Conservation (phyloP, 116 monocot species). For the Posidonia oceanica region DNA sequence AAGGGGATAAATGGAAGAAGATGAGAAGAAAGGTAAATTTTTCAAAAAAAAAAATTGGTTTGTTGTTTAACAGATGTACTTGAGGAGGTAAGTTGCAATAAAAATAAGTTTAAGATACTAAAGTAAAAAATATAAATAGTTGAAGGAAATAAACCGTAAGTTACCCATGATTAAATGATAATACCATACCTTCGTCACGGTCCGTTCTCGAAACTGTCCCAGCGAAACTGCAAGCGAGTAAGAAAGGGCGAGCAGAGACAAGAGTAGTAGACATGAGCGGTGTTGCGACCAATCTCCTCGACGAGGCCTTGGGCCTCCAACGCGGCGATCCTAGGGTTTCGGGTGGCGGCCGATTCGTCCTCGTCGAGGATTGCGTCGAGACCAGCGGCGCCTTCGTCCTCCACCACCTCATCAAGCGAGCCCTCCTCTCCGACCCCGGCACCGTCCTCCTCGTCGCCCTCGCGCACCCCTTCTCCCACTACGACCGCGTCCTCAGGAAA, state of each 20-base stretch:
- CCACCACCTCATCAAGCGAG: slow-evolving; percentile 80
- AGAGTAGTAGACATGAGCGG: slow-evolving; percentile 5
- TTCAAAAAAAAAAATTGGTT: too few relatives aligned
- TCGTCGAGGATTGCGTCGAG: slow-evolving; percentile 87
- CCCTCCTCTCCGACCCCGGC: slow-evolving; percentile 22
- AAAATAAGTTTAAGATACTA: too few relatives aligned
- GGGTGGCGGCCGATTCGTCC: slow-evolving; percentile 27
- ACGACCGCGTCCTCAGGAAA: slow-evolving; percentile 75
- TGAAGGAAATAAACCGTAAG: too few relatives aligned
- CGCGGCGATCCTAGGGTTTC: background rate
- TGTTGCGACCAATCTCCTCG: slow-evolving; percentile 8
- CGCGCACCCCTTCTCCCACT: slow-evolving; percentile 75
- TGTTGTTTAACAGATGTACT: too few relatives aligned
- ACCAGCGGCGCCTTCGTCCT: slow-evolving; percentile 82
- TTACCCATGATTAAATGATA: too few relatives aligned
- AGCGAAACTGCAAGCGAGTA: too few relatives aligned
- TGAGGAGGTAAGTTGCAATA: too few relatives aligned
- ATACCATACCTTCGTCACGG: too few relatives aligned
- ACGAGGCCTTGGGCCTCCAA: slow-evolving; percentile 15
- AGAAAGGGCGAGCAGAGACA: background rate
- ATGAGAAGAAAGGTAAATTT: too few relatives aligned
- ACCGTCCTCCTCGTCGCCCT: slow-evolving; percentile 48
- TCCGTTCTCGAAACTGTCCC: too few relatives aligned
- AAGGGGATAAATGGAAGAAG: too few relatives aligned
- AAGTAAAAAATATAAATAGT: too few relatives aligned